A percentile compares a stretch with the other conserved stretches of the same genome.
These are phyloP conservation scores for Larix kaempferi DNA, from an alignment of 75 land plant genomes.

Conservation along the genomic window DNA sequence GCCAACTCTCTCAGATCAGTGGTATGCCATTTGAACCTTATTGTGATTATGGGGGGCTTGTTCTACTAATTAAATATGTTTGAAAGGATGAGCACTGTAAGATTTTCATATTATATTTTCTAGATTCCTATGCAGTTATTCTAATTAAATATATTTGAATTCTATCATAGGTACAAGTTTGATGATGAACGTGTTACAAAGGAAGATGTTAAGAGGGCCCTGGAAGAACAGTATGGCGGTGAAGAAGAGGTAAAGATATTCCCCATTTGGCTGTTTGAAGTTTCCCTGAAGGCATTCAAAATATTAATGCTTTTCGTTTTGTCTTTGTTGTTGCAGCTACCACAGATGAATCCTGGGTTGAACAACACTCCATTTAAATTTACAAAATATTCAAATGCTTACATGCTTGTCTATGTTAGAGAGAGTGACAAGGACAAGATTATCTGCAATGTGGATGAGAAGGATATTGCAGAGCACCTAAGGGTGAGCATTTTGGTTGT, in stretches of 20 bases:
- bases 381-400: slow-evolving; percentile 83
- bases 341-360: slow-evolving; percentile 78
- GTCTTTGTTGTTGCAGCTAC: slow-evolving; percentile 36
- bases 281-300: neutral
- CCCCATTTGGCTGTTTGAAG: neutral
- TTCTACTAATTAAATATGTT: no score
- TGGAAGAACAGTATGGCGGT: slow-evolving; percentile 92
- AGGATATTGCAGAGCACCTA: slow-evolving; percentile 69
- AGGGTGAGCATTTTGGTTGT: slow-evolving; percentile 35
- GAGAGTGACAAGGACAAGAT: slow-evolving; percentile 86
- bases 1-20: slow-evolving; percentile 91
- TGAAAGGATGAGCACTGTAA: no score
- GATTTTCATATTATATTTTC: no score
- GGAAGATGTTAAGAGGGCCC: slow-evolving; percentile 60
- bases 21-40: slow-evolving; percentile 39
- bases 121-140: no score
- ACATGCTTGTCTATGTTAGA: slow-evolving; percentile 89
- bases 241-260: slow-evolving; percentile 67
- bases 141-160: no score
- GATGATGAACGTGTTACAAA: slow-evolving; percentile 93
- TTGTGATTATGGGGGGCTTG: no score
- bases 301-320: neutral
- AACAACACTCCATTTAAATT: slow-evolving; percentile 77
- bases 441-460: slow-evolving; percentile 81
- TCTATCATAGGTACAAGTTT: slow-evolving; percentile 65